phyloP scores from a whole-genome alignment of 2,329 filamentous ascomycete genomes.

The Niveomyces coronatus region DNA sequence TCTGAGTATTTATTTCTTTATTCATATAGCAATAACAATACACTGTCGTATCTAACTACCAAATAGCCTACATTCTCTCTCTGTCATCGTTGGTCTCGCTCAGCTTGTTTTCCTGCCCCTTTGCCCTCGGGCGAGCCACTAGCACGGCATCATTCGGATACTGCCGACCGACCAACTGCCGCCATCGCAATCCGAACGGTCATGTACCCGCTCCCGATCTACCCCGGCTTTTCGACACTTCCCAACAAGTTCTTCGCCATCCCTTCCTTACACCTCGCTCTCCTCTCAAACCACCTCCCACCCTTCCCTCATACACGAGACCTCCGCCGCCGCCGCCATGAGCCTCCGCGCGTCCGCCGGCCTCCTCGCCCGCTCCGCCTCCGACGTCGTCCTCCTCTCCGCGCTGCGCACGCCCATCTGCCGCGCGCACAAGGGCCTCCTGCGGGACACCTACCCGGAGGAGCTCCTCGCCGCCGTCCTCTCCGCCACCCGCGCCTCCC shows the following conservation, averaged over 20 bases:
- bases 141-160: too few species aligned
- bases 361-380: conserved; percentile 67
- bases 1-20: too few species aligned
- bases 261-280: too few species aligned
- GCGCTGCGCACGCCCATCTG: conserved; percentile 84
- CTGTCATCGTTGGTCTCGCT: too few species aligned
- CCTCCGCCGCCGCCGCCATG: too few species aligned
- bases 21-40: too few species aligned
- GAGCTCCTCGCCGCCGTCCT: conserved; percentile 65
- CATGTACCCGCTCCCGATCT: conserved; percentile 3
- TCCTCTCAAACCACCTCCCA: too few species aligned
- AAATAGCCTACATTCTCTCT: too few species aligned
- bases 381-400: conserved; percentile 81
- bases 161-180: conserved; percentile 5
- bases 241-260: not conserved
- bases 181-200: conserved; percentile 7
- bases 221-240: conserved; percentile 4
- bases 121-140: too few species aligned
- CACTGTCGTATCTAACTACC: too few species aligned
- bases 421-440: conserved; percentile 68
- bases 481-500: conserved; percentile 38
- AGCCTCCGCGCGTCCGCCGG: conserved; percentile 50
- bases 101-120: too few species aligned
- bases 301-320: not conserved
- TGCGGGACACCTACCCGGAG: conserved; percentile 85